A percentile compares a stretch with the other conserved stretches of the same genome.
Conservation (phyloP, 352 stramenopile species). For the Phytopythium mirpurense region DNA sequence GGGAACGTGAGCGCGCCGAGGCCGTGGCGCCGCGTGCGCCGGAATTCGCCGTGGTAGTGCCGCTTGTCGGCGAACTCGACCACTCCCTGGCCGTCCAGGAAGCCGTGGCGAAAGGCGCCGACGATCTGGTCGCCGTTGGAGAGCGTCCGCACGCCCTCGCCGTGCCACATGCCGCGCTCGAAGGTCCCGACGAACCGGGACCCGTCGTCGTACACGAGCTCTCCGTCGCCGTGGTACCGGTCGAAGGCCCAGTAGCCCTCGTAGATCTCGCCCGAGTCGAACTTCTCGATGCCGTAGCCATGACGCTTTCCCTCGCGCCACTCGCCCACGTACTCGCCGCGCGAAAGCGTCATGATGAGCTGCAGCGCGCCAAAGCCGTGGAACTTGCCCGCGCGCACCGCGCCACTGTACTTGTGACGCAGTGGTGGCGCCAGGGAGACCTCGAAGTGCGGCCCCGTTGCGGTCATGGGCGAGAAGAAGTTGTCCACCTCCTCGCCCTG, state of each 20-base stretch:
- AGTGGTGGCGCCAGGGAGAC: conserved; percentile 36
- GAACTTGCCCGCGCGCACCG: conserved; percentile 51
- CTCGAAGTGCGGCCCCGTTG: conserved; percentile 47
- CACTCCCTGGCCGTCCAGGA: conserved; percentile 46
- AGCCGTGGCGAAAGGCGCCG: conserved; percentile 49
- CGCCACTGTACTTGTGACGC: conserved; percentile 45
- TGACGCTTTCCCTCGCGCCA: conserved; percentile 77
- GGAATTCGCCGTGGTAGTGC: conserved; percentile 63
- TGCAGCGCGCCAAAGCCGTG: conserved; percentile 70
- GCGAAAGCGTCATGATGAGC: conserved; percentile 50
- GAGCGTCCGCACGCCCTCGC: conserved; percentile 53
- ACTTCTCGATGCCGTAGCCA: conserved; percentile 78
- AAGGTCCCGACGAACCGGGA: conserved; percentile 69
- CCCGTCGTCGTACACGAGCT: conserved; percentile 60
- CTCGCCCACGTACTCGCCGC: conserved; percentile 75
- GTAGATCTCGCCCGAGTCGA: conserved; percentile 68
- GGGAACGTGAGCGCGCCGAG: conserved; percentile 77
- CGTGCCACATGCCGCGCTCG: conserved; percentile 66
- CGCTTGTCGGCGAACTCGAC: conserved; percentile 68
- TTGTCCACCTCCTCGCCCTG: conserved; percentile 76
- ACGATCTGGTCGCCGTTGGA: conserved; percentile 54
- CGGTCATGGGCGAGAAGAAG: conserved; percentile 74
- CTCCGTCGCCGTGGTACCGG: conserved; percentile 58
- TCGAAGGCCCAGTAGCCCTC: conserved; percentile 74
- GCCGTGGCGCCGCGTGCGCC: conserved; percentile 59